Evolutionary conservation across 495 filamentous ascomycete genomes (phyloP), one percentile per base, ranked within the genome.

Genomic region (Symbiotaphrina buchneri): DNA sequence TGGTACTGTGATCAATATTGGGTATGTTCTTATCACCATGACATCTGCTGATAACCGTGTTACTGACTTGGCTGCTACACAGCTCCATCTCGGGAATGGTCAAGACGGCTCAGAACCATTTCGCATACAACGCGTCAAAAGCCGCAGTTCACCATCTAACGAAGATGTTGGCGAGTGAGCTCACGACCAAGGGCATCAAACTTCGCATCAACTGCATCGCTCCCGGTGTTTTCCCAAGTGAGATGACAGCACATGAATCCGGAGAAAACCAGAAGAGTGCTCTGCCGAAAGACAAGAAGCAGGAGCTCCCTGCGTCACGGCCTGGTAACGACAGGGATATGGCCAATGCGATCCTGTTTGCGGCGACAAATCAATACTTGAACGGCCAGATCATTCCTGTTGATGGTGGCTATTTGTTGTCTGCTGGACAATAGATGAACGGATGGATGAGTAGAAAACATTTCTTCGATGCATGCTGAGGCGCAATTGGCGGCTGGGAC

Each of bases 291-390:
- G 64, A 73, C 35, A 68, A 74, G 48, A 74, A 56, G 39, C 45
- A 50, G 14, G 64, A 63, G 43, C 53, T 77, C 3, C 71, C 74
- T 0, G 61, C 63, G 0, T 40, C 47, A 1, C 46, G 77, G 6
- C 71, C 73, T 0, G 75, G 75, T 0, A 66, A 65, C 21, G 77
- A 82, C 44, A 53, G 68, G 21, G 77, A 82, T 42, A 83, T 82
- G 74, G 74, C 68, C 0, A 59, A 59, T 44, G 55, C 71, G 3
- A 54, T 78, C 10, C 45, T 82, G 13, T 73, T 69, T 38, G 45
- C 63, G 6, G 63, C 53, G 6, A 59, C 55, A 3, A 79, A 78
- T 36, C 70, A 76, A 53, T 81, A 80, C 32, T 39, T 80, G 10
- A 77, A 75, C 43, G 76, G 74, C 1, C 63, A 76, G 52, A 69